Evolutionary conservation across 345 rosid species (phyloP), one percentile per base, ranked within the genome.

Genomic region (Jatropha curcas): DNA sequence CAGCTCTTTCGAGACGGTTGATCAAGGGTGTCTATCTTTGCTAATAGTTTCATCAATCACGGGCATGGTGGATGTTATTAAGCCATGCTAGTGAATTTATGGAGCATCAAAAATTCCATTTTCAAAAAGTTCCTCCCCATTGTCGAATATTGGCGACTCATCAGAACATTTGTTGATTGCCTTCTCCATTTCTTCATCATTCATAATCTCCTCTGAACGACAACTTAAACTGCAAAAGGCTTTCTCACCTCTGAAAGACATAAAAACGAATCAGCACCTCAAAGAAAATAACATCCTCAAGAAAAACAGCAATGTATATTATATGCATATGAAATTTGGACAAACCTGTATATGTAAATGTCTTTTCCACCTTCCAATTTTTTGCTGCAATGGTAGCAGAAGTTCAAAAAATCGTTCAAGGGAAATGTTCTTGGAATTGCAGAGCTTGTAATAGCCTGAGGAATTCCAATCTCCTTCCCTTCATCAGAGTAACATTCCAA

Each of bases 301-400:
- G 11, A 10, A 1, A 22, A 66, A n/a, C 9, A 39, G 59, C 20
- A 55, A 55, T 13, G 12, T 5, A 59, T n/a, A 48, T 46, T 13
- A 13, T 13, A 13, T 3, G 7, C 3, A 34, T 8, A 67, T n/a
- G 37, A 27, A 45, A 73, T 25, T 22, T 45, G 22, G 64, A 80
- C 85, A 46, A 56, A 95, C 99, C 99, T 85, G 83, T 92, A 91
- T 20, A 91, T 88, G 77, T 89, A 92, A 28, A 91, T 86, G 70
- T 95, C 98, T 74, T 91, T 78, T 2, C 87, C 90, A 63, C 74
- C 75, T 10, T 74, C 87, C 71, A 90, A 65, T 51, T 82, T 82
- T 84, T 88, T 88, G 81, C 86, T 85, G 92, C 99, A 92, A 68
- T 77, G 62, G 79, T 84, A 67, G 73, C 99, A 95, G 76, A 84